phyloP scores from a whole-genome alignment of 73 alveolate genomes.

The Tetrahymena borealis region DNA sequence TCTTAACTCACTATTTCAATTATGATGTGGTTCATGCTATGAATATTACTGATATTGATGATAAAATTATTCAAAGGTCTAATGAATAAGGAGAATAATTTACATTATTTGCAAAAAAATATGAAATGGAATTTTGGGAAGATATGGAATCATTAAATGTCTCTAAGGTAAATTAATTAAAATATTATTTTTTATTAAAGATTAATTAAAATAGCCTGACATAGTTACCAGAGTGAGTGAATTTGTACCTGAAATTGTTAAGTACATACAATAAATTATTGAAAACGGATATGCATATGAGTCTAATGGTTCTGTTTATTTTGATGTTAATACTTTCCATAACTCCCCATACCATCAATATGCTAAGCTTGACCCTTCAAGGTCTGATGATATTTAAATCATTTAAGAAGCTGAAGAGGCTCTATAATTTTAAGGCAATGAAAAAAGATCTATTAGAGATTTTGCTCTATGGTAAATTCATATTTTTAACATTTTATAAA shows the following conservation, averaged over 20 bases:
- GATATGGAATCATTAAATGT: slow-evolving; percentile 95
- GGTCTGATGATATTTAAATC: slow-evolving; percentile 51
- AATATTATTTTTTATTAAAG: too few relatives aligned
- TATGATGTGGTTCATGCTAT: slow-evolving; percentile 82
- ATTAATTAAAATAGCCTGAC: slow-evolving; percentile 94
- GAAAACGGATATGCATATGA: slow-evolving; percentile 95
- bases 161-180: too few relatives aligned
- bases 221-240: slow-evolving; percentile 97
- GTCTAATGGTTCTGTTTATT: slow-evolving; percentile 94
- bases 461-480: slow-evolving; percentile 99
- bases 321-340: slow-evolving; percentile 77
- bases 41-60: slow-evolving; percentile 99
- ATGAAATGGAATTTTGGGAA: slow-evolving; percentile 87
- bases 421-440: slow-evolving; percentile 68
- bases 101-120: slow-evolving; percentile 63
- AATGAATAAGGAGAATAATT: slow-evolving; percentile 60
- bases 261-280: slow-evolving; percentile 73
- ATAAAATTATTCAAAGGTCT: slow-evolving; percentile 93
- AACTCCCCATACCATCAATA: slow-evolving; percentile 53
- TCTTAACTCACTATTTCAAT: slow-evolving; percentile 78
- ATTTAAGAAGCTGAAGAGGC: slow-evolving; percentile 88
- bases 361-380: slow-evolving; percentile 77
- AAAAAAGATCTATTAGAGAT: slow-evolving; percentile 79
- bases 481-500: too few relatives aligned
- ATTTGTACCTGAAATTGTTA: slow-evolving; percentile 93